These are phyloP conservation scores for Diaporthe batatas DNA, from an alignment of 2,329 filamentous ascomycete genomes.

Conservation along the genomic window DNA sequence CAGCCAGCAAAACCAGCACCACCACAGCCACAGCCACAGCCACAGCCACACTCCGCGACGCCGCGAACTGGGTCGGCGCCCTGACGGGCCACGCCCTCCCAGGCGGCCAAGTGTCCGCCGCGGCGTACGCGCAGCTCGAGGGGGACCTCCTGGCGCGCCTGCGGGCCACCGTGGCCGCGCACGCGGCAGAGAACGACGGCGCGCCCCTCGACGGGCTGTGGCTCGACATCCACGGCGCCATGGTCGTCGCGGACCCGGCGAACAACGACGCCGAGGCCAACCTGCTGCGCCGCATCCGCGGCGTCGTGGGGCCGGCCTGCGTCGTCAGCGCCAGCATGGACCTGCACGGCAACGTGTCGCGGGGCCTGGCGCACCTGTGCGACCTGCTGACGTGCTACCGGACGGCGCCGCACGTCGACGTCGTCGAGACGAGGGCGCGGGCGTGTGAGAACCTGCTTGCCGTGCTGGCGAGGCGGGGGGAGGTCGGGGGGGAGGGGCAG, in stretches of 20 bases:
- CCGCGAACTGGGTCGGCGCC: slow-evolving; percentile 63
- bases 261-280: slow-evolving; percentile 63
- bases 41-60: slow-evolving; percentile 51
- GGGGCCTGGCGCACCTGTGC: slow-evolving; percentile 60
- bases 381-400: slow-evolving; percentile 68
- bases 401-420: slow-evolving; percentile 65
- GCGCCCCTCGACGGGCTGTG: slow-evolving; percentile 61
- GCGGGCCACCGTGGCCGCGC: slow-evolving; percentile 50
- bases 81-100: slow-evolving; percentile 66
- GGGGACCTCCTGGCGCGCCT: slow-evolving; percentile 58
- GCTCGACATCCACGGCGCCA: slow-evolving; percentile 70
- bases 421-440: slow-evolving; percentile 62
- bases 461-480: slow-evolving; percentile 49
- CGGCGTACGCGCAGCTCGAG: slow-evolving; percentile 60
- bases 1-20: no score
- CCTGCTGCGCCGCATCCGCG: slow-evolving; percentile 59
- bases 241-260: slow-evolving; percentile 65
- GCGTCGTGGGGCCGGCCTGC: slow-evolving; percentile 59
- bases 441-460: slow-evolving; percentile 63
- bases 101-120: slow-evolving; percentile 61
- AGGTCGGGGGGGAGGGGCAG: slow-evolving; percentile 42
- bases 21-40: no score
- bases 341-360: slow-evolving; percentile 67
- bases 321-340: slow-evolving; percentile 69
- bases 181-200: slow-evolving; percentile 54